Evolutionary conservation across 257 asterid genomes (phyloP).

Genomic region (Parsonsia alboflavescens): DNA sequence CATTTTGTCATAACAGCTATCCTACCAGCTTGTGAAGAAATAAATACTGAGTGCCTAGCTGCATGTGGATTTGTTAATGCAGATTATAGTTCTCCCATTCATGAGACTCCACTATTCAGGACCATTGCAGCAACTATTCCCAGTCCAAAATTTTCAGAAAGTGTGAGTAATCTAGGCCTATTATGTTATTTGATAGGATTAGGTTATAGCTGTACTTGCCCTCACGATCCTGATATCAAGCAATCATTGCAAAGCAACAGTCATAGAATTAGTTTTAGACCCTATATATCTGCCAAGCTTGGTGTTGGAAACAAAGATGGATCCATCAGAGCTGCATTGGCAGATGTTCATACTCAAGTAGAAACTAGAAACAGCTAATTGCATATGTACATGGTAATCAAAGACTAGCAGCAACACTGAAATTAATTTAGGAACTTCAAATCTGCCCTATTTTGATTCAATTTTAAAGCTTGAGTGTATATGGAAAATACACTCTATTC

Average conservation of each 20-base stretch:
- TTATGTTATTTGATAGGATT: neutral
- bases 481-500: neutral
- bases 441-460: neutral
- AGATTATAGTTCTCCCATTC: conserved; percentile 73
- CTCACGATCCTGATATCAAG: neutral
- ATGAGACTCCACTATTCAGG: conserved; percentile 85
- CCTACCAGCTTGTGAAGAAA: conserved; percentile 33
- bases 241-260: neutral
- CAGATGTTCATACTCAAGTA: neutral
- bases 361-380: neutral
- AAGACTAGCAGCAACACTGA: neutral
- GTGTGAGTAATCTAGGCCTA: conserved; percentile 57
- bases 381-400: neutral
- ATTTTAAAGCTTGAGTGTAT: neutral
- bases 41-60: conserved; percentile 27
- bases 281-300: neutral
- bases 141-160: conserved; percentile 93
- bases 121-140: conserved; percentile 93
- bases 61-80: conserved; percentile 40
- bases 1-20: conserved; percentile 29
- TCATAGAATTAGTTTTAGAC: neutral
- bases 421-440: neutral
- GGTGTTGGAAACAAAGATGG: neutral
- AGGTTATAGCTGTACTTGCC: neutral
- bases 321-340: neutral